These are phyloP conservation scores for Fusarium fujikuroi DNA, from an alignment of 2,329 filamentous ascomycete species.

Conservation along the genomic window DNA sequence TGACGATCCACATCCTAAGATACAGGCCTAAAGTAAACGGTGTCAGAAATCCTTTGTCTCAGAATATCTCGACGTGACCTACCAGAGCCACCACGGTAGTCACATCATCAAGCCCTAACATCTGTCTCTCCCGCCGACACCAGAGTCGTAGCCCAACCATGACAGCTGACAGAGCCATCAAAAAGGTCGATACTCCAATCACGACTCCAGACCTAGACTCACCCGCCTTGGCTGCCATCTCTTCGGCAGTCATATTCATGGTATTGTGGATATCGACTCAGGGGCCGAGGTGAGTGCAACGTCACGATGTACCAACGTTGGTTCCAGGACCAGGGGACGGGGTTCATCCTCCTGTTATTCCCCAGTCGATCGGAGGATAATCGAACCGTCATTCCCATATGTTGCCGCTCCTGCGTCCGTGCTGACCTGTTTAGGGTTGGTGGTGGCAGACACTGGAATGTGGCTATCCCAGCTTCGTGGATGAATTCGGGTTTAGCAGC, in stretches of 20 bases:
- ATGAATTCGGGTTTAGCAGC: not conserved
- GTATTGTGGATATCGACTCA: not conserved
- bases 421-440: not conserved
- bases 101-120: slow-evolving; percentile 21
- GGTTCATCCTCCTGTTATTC: not conserved
- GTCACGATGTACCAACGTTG: not conserved
- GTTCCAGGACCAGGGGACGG: not conserved
- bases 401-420: not conserved
- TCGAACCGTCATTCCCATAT: not conserved
- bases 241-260: not conserved
- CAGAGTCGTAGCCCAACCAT: slow-evolving; percentile 25
- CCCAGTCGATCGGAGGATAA: not conserved
- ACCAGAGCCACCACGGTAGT: slow-evolving; percentile 12
- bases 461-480: not conserved
- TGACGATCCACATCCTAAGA: slow-evolving; percentile 15
- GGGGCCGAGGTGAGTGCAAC: not conserved
- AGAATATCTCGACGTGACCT: fast-evolving
- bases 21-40: not conserved
- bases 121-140: slow-evolving; percentile 12
- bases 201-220: not conserved
- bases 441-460: not conserved
- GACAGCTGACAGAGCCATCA: slow-evolving; percentile 8
- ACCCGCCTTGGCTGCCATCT: not conserved
- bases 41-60: not conserved
- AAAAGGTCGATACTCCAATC: not conserved